Evolutionary conservation across 306 rosid genomes (phyloP).

Genomic region (Ziziphus jujuba): DNA sequence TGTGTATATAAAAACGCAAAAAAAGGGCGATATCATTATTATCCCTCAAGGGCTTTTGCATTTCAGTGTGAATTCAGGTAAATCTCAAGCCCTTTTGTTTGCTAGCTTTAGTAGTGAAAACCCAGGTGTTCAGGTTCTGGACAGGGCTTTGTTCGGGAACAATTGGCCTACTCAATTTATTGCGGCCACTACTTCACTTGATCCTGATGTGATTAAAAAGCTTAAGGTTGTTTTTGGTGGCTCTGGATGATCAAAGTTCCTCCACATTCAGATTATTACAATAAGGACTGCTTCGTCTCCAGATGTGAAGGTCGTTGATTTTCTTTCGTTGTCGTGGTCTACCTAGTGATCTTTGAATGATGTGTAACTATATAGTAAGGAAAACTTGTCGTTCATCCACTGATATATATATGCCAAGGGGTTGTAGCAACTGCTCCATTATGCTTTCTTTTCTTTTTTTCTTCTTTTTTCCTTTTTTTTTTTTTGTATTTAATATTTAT

Average conservation of each 20-base stretch:
- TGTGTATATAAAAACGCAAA: constrained; percentile 51
- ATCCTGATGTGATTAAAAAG: constrained; percentile 55
- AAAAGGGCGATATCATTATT: constrained; percentile 61
- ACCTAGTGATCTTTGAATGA: too few species aligned
- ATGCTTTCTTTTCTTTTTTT: too few species aligned
- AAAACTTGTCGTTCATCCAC: too few species aligned
- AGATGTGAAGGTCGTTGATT: too few species aligned
- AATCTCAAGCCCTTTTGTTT: constrained; percentile 34
- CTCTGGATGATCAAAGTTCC: constrained; percentile 24
- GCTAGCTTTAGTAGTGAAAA: constrained; percentile 56
- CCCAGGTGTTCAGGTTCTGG: constrained; percentile 84
- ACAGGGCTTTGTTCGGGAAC: constrained; percentile 68
- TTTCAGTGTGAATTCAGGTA: constrained; percentile 52
- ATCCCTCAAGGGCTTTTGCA: constrained; percentile 88
- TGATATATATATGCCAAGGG: too few species aligned
- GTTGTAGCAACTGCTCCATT: too few species aligned
- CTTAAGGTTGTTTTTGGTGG: constrained; percentile 86
- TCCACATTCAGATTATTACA: too few species aligned
- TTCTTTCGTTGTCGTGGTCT: too few species aligned
- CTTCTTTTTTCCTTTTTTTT: too few species aligned
- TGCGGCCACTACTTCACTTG: constrained; percentile 62
- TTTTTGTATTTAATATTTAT: too few species aligned
- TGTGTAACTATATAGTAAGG: too few species aligned
- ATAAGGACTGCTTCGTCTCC: too few species aligned
- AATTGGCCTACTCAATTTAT: constrained; percentile 51